phyloP scores from a whole-genome alignment of 305 asterid species.

The Andrographis paniculata region DNA sequence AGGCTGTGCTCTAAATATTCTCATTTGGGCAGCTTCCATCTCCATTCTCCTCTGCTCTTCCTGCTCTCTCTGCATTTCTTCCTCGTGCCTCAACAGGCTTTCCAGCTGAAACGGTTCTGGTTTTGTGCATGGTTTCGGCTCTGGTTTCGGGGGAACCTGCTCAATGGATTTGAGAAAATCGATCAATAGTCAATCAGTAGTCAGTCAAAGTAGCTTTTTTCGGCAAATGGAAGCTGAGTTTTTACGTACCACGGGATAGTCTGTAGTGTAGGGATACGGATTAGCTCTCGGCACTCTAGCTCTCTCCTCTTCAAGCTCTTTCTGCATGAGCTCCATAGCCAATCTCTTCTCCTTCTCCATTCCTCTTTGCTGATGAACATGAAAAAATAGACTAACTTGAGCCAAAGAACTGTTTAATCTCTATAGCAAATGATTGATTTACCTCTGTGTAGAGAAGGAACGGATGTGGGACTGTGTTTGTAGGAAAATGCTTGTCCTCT shows the following conservation, averaged over 20 bases:
- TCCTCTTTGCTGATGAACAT: slow-evolving; percentile 66
- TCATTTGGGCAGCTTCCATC: slow-evolving; percentile 70
- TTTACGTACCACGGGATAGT: slow-evolving; percentile 71
- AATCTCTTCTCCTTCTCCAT: slow-evolving; percentile 64
- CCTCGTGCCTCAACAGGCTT: slow-evolving; percentile 75
- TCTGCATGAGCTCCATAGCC: slow-evolving; percentile 49
- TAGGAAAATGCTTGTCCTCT: slow-evolving; percentile 54
- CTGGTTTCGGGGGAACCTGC: slow-evolving; percentile 88
- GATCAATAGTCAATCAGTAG: neutral
- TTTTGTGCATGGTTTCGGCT: slow-evolving; percentile 77
- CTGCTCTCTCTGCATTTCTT: slow-evolving; percentile 73
- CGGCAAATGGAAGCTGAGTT: neutral
- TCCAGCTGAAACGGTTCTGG: slow-evolving; percentile 84
- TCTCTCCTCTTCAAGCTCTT: slow-evolving; percentile 71
- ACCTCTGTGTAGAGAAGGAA: slow-evolving; percentile 89
- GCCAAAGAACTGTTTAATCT: slow-evolving; percentile 5
- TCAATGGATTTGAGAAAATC: slow-evolving; percentile 5
- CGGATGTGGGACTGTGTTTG: slow-evolving; percentile 66
- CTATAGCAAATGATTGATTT: slow-evolving; percentile 9
- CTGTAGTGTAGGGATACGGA: slow-evolving; percentile 96
- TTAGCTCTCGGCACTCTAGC: slow-evolving; percentile 71
- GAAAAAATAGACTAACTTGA: too few relatives aligned
- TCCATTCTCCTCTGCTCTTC: slow-evolving; percentile 67
- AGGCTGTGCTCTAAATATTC: slow-evolving; percentile 77
- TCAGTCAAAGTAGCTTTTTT: neutral